Evolutionary conservation across 179 eudicot species (phyloP), one percentile per base, ranked within the genome.

Genomic region (Silene noctiflora): DNA sequence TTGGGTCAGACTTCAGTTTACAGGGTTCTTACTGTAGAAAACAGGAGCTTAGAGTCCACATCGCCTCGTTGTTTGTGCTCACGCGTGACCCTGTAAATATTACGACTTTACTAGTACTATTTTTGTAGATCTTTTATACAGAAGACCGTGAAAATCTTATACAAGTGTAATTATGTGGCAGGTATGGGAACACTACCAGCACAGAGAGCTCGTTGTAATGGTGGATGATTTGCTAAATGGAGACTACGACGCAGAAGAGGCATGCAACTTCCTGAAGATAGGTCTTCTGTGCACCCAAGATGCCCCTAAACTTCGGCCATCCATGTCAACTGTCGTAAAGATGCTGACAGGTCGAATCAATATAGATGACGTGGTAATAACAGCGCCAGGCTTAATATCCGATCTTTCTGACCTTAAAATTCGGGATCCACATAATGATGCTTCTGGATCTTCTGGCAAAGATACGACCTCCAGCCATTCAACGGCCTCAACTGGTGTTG

Each of bases 271-370:
- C 81, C 80, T 91, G 10, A 91, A 89, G 67, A 81, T 91, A 42
- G 90, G 87, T 48, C 88, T 91, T 58, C 82, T 91, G 1, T 91
- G 96, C 88, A 88, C 91, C 13, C 96, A 91, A 84, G 90, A 86
- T 35, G 73, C 81, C 55, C 93, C 91, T n/a, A 88, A 84, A 82
- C 90, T 84, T 13, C 88, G 96, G 4, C 96, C 91, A 64, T 27
- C 81, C 69, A 91, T 91, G 91, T 89, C 93, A 13, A 78, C 80
- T 11, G 91, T 84, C 53, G 88, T 85, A 16, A 88, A 85, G 84
- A 86, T 91, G 96, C 82, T 91, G 1, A 77, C 69, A 2, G 89
- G 96, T 4, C 74, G 80, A 79, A 78, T 39, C 8, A 33, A 75
- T 7, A 67, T 84, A 11, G 82, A 84, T 44, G 82, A 83, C 22